Conservation (phyloP, 2,329 filamentous ascomycete genomes). For the Fusarium tricinctum region DNA sequence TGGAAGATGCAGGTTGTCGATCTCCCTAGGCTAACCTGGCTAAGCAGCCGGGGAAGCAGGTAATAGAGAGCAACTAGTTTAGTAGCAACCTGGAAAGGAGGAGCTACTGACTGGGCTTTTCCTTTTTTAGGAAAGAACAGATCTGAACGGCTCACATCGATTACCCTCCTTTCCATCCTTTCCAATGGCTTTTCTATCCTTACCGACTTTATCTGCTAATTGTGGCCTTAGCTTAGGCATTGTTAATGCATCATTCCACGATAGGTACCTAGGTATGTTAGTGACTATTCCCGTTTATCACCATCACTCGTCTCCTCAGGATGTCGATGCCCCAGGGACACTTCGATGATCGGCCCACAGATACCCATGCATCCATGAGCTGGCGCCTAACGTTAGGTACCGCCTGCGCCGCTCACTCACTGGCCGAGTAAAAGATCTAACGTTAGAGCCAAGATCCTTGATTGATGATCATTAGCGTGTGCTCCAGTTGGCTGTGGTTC, state of each 20-base stretch:
- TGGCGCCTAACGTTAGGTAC: background rate
- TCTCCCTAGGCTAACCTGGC: slow-evolving; percentile 1
- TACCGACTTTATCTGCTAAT: too few species aligned
- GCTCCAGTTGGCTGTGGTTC: background rate
- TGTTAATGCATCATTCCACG: too few species aligned
- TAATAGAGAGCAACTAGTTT: background rate
- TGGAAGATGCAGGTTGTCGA: slow-evolving; percentile 16
- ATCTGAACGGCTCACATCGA: slow-evolving; percentile 3
- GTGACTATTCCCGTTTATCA: background rate
- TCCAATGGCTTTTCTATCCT: too few species aligned
- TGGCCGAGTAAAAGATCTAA: background rate
- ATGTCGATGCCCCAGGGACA: background rate
- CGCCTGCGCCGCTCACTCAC: background rate
- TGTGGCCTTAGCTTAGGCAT: too few species aligned
- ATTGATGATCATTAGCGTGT: background rate
- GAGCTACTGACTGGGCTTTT: background rate
- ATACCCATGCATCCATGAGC: background rate
- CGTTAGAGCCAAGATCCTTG: background rate
- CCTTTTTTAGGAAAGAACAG: slow-evolving; percentile 11
- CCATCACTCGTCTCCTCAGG: background rate
- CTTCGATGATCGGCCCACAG: background rate
- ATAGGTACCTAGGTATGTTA: too few species aligned
- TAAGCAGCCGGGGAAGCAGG: background rate
- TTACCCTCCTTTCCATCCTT: background rate
- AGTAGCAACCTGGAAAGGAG: background rate